phyloP scores from a whole-genome alignment of 371 early-diverging fungal genomes.

The Nematocida sp. region DNA sequence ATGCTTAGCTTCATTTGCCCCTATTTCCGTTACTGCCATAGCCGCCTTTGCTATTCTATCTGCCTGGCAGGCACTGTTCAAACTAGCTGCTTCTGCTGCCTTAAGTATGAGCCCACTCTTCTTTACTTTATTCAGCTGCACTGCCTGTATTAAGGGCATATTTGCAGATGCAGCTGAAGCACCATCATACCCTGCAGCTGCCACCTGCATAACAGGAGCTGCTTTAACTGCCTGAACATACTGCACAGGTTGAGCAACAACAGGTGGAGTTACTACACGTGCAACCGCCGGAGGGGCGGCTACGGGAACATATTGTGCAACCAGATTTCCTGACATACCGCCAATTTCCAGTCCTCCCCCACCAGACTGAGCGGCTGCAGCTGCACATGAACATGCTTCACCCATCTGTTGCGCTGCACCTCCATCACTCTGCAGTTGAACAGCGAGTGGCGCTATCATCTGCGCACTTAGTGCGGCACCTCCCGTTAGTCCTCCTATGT shows the following conservation, averaged over 20 bases:
- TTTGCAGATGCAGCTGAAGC: background rate
- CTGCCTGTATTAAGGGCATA: background rate
- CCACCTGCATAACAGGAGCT: background rate
- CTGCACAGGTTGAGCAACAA: no score
- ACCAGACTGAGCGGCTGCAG: background rate
- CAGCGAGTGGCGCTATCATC: background rate
- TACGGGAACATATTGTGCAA: no score
- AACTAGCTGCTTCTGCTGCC: conserved; percentile 35
- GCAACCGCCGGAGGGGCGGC: no score
- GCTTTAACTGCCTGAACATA: background rate
- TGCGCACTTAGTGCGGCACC: background rate
- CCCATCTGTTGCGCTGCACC: background rate
- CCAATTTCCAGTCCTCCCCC: background rate
- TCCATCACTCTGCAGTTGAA: background rate
- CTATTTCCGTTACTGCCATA: conserved; percentile 25
- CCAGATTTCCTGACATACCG: no score
- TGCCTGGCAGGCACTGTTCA: conserved; percentile 32
- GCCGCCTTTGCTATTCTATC: conserved; percentile 34
- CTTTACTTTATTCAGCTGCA: background rate
- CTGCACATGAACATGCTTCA: background rate
- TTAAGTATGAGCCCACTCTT: conserved; percentile 2
- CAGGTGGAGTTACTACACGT: no score
- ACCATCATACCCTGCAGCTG: background rate
- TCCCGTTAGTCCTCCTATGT: background rate
- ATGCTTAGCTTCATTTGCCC: conserved; percentile 6